These are phyloP conservation scores for Novymonas esmeraldas DNA, from an alignment of 208 protist species.

Conservation along the genomic window DNA sequence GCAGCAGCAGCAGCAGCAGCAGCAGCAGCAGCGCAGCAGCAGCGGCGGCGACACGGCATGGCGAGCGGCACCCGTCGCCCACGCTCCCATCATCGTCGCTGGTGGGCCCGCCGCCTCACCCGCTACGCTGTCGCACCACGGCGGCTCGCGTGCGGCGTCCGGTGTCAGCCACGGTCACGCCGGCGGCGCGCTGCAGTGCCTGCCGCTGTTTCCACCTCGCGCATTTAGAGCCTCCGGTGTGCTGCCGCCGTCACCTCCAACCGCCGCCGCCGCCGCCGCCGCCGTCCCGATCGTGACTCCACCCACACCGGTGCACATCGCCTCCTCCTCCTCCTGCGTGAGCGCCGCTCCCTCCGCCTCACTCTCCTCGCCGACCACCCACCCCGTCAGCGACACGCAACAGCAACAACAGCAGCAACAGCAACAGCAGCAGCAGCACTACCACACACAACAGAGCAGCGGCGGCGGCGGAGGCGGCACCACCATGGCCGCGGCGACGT, in stretches of 20 bases:
- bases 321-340: background rate
- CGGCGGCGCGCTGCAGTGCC: background rate
- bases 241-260: background rate
- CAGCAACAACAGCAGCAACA: background rate
- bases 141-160: background rate
- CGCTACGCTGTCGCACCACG: background rate
- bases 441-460: background rate
- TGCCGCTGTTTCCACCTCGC: slow-evolving; percentile 14
- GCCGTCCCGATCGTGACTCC: background rate
- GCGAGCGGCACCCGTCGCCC: background rate
- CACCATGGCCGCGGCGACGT: too few relatives aligned
- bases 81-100: background rate
- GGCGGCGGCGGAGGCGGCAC: too few relatives aligned
- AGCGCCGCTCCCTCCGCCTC: background rate
- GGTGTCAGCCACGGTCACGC: background rate
- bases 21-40: background rate
- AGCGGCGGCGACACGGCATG: too few relatives aligned
- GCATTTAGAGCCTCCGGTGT: slow-evolving; percentile 10
- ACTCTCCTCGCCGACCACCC: background rate
- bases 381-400: background rate
- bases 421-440: too few relatives aligned
- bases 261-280: background rate
- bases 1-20: background rate
- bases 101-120: background rate
- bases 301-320: background rate